phyloP scores from a whole-genome alignment of 306 rosid genomes.

The Cicer yamashitae region DNA sequence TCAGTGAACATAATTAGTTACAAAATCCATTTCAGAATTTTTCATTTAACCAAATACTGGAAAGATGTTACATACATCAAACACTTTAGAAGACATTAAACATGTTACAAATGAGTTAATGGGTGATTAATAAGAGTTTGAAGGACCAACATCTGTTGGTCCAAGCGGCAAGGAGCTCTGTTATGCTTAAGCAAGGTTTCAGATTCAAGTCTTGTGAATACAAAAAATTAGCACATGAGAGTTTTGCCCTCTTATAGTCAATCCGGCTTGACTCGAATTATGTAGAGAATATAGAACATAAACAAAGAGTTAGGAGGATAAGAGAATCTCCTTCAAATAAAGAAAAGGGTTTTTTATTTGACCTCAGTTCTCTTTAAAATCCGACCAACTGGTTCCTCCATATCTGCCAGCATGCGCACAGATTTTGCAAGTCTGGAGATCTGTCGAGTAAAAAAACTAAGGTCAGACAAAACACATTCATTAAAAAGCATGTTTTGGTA shows the following conservation, averaged over 20 bases:
- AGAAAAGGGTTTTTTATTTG: constrained; percentile 40
- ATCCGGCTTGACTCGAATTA: neutral
- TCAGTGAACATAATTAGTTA: neutral
- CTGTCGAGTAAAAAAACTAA: constrained; percentile 50
- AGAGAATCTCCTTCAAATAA: constrained; percentile 34
- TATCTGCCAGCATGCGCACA: constrained; percentile 75
- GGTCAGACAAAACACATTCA: constrained; percentile 17
- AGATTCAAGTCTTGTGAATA: neutral
- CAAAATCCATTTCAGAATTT: constrained; percentile 14
- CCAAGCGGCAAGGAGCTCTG: neutral
- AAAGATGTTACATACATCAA: constrained; percentile 1
- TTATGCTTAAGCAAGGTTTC: neutral
- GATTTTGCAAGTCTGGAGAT: constrained; percentile 72
- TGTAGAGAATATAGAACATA: neutral
- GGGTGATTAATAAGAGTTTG: neutral
- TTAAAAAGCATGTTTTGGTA: neutral
- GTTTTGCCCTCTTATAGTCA: neutral
- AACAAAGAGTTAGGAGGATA: constrained; percentile 10
- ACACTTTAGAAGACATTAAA: constrained; percentile 5
- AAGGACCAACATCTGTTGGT: constrained; percentile 21
- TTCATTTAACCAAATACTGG: constrained; percentile 11
- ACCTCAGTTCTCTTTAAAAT: constrained; percentile 79
- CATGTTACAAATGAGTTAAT: neutral
- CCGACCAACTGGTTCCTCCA: constrained; percentile 86
- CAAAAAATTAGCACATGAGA: neutral